phyloP scores from a whole-genome alignment of 2,329 filamentous ascomycete species.

The Didymella sp. region DNA sequence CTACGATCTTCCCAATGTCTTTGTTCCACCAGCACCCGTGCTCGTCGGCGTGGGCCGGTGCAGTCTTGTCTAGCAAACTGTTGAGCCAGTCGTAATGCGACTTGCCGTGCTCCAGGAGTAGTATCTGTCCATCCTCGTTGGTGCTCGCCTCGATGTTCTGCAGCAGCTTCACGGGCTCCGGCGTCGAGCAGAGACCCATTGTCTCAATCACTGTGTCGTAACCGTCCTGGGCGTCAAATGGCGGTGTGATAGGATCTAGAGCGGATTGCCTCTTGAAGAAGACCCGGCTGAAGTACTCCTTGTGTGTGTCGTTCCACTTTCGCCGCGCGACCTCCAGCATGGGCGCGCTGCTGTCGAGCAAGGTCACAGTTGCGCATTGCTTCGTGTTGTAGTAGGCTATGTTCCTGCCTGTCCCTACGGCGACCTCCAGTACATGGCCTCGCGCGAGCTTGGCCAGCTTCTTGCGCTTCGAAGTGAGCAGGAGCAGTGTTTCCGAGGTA shows the following conservation, averaged over 20 bases:
- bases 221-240: constrained; percentile 50
- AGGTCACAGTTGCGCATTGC: constrained; percentile 53
- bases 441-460: constrained; percentile 50
- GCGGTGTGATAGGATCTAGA: constrained; percentile 52
- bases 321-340: constrained; percentile 58
- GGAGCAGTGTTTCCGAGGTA: constrained; percentile 52
- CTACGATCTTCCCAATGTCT: constrained; percentile 58
- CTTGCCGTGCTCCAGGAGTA: constrained; percentile 60
- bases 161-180: constrained; percentile 54
- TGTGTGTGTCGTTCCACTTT: constrained; percentile 56
- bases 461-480: constrained; percentile 51
- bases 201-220: constrained; percentile 61
- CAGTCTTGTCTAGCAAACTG: constrained; percentile 54
- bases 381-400: constrained; percentile 54
- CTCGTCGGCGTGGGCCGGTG: constrained; percentile 56
- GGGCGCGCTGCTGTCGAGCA: constrained; percentile 56
- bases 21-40: constrained; percentile 63
- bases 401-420: constrained; percentile 59
- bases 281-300: constrained; percentile 47
- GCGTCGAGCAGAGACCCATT: constrained; percentile 60
- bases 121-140: constrained; percentile 54
- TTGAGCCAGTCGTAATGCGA: constrained; percentile 58
- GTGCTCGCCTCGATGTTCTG: constrained; percentile 53
- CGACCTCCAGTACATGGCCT: constrained; percentile 58
- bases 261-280: constrained; percentile 56